Percentiles rank a stretch among this genome's conserved stretches.
These are phyloP conservation scores for Arthromyces matolae DNA, from an alignment of 768 basidiomycete species.

Conservation along the genomic window DNA sequence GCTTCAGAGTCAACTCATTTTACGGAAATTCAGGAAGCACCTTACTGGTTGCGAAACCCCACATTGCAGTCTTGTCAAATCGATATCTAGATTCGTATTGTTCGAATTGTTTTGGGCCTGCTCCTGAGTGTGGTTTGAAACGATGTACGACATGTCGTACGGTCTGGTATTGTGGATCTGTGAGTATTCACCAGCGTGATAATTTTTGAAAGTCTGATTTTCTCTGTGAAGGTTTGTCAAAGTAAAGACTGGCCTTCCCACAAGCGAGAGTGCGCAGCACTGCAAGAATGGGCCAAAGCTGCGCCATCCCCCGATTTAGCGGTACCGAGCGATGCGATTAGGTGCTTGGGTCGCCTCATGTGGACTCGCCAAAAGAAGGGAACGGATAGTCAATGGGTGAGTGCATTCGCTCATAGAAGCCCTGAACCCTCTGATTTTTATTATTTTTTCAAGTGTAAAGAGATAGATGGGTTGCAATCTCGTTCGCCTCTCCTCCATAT, in stretches of 20 bases:
- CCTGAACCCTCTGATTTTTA: too few relatives aligned
- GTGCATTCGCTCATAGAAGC: too few relatives aligned
- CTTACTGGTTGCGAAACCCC: constrained; percentile 56
- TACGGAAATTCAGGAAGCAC: constrained; percentile 45
- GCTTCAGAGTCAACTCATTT: not conserved
- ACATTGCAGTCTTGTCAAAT: constrained; percentile 63
- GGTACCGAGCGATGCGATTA: constrained; percentile 73
- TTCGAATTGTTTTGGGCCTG: constrained; percentile 56
- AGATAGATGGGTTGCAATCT: constrained; percentile 70
- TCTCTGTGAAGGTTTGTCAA: constrained; percentile 56
- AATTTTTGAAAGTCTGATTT: not conserved
- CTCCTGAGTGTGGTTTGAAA: constrained; percentile 41
- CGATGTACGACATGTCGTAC: constrained; percentile 72
- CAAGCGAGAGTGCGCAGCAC: constrained; percentile 72
- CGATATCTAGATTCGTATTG: constrained; percentile 60
- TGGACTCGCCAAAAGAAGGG: constrained; percentile 62
- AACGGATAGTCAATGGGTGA: constrained; percentile 52
- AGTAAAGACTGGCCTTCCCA: constrained; percentile 70
- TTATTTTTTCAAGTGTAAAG: too few relatives aligned
- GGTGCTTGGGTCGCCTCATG: constrained; percentile 74
- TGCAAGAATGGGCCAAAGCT: constrained; percentile 52
- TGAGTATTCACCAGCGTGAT: constrained; percentile 31
- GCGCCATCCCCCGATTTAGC: constrained; percentile 44
- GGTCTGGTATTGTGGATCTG: constrained; percentile 73
- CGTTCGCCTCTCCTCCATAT: constrained; percentile 38